phyloP scores from a whole-genome alignment of 1,139 yeast species.

The Candida labiduridarum region DNA sequence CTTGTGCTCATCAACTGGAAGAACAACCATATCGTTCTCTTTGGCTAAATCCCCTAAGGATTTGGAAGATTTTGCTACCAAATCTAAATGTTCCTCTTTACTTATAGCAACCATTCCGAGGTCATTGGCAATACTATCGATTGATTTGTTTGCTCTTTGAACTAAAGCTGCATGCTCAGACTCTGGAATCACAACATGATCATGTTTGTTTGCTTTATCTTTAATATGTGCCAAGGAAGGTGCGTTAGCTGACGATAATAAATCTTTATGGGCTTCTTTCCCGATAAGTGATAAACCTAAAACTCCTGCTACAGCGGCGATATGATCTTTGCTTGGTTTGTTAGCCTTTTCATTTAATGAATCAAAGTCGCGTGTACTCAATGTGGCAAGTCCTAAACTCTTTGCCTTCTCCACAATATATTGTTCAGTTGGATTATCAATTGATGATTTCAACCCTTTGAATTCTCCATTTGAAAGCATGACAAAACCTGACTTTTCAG shows the following conservation, averaged over 20 bases:
- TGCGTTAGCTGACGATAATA: constrained; percentile 15
- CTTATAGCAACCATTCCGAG: constrained; percentile 14
- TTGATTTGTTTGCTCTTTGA: constrained; percentile 17
- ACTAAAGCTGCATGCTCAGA: constrained; percentile 16
- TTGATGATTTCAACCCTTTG: constrained; percentile 15
- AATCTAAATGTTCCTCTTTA: constrained; percentile 9
- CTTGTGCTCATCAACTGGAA: constrained; percentile 8
- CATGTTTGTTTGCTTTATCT: constrained; percentile 19
- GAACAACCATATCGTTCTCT: constrained; percentile 16
- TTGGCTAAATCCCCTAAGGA: constrained; percentile 16
- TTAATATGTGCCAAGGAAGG: constrained; percentile 27
- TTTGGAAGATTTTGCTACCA: constrained; percentile 8
- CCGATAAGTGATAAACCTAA: constrained; percentile 33
- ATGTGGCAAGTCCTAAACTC: constrained; percentile 15
- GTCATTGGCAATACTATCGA: constrained; percentile 19
- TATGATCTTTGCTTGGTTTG: constrained; percentile 18
- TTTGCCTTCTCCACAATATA: constrained; percentile 25
- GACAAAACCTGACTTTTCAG: constrained; percentile 20
- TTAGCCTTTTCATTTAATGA: constrained; percentile 8
- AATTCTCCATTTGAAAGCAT: constrained; percentile 21
- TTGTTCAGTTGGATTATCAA: constrained; percentile 28
- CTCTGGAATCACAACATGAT: constrained; percentile 22
- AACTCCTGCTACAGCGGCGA: constrained; percentile 12
- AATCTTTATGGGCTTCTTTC: constrained; percentile 17
- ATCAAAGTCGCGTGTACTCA: constrained; percentile 18